Evolutionary conservation across 176 grass and related monocot genomes (phyloP), one percentile per base, ranked within the genome.

Genomic region (Pontederia paniculata): DNA sequence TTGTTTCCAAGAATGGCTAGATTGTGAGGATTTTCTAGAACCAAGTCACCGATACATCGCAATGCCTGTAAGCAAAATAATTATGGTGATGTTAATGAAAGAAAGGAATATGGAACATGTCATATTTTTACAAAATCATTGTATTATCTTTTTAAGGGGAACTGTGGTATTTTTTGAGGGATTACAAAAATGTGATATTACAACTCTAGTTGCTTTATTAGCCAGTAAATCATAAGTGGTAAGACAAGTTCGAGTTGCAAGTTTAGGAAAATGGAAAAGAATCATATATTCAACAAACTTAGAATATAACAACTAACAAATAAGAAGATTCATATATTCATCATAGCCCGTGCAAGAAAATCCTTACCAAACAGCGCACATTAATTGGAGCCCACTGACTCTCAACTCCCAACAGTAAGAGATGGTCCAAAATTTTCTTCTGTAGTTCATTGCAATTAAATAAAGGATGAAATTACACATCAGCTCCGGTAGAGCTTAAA

Each of bases 381-480:
- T 80, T 77, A 48, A 98, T 80, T 67, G 93, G 81, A 44, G 86
- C 86, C 93, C 93, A 98, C 45, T 89, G 93, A 81, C 86, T 88
- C 59, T 98, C 93, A 68, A 91, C 83, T 1, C 83, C 83, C 75
- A 98, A 69, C 55, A 98, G 63, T 47, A 98, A 77, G 59, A 98
- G 78, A 77, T 98, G 68, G 72, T 89, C 86, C 80, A 98, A 77
- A 77, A 98, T 77, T 65, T 88, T 98, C 71, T 82, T 91, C 93
- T 98, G 66, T 58, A 22, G 57, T 78, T 74, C 11, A 20, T 77
- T 67, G 46, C 58, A 60, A 63, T 56, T 44, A 81, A 44, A 17
- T 19, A 72, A 57, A 66, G 57, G 51, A 78, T 54, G 25, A 75
- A 62, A 20, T 79, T 54, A 72, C 45, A 66, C 64, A 60, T 17